These are phyloP conservation scores for Starmerella ratchasimensis DNA, from an alignment of 805 yeast genomes.

Conservation along the genomic window DNA sequence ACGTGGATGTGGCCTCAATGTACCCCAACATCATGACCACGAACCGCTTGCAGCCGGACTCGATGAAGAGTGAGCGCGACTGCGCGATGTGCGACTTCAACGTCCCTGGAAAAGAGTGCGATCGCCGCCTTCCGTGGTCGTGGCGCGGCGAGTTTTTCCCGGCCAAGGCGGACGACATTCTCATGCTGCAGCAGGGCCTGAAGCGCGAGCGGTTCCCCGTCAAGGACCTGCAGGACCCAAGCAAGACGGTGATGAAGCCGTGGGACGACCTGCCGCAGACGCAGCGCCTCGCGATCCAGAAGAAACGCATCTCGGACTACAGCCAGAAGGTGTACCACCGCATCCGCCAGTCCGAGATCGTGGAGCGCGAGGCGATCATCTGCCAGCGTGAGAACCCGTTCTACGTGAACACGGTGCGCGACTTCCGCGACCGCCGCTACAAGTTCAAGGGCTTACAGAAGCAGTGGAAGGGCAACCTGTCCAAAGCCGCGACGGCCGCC, in stretches of 20 bases:
- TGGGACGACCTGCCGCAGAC: constrained; percentile 65
- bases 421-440: constrained; percentile 89
- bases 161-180: constrained; percentile 79
- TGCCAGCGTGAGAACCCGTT: constrained; percentile 98
- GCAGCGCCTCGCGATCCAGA: constrained; percentile 65
- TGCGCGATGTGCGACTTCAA: constrained; percentile 97
- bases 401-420: constrained; percentile 85
- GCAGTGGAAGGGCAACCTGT: constrained; percentile 76
- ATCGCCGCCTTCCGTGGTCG: constrained; percentile 82
- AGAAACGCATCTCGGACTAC: constrained; percentile 68
- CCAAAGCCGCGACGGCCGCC: constrained; percentile 41
- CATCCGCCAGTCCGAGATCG: constrained; percentile 65
- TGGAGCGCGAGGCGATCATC: constrained; percentile 81
- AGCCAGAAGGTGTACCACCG: constrained; percentile 75
- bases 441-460: constrained; percentile 89
- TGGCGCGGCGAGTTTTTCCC: constrained; percentile 98
- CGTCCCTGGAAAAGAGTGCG: constrained; percentile 88
- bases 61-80: constrained; percentile 86
- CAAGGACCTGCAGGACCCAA: constrained; percentile 2
- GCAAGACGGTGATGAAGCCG: constrained; percentile 19
- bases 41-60: constrained; percentile 92
- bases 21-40: constrained; percentile 98
- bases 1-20: constrained; percentile 98
- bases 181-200: constrained; percentile 73
- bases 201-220: constrained; percentile 43